Percentiles rank a stretch among this genome's conserved stretches.
Evolutionary conservation across 805 yeast species (phyloP).

Genomic region (Pichia nanzhaoensis): DNA sequence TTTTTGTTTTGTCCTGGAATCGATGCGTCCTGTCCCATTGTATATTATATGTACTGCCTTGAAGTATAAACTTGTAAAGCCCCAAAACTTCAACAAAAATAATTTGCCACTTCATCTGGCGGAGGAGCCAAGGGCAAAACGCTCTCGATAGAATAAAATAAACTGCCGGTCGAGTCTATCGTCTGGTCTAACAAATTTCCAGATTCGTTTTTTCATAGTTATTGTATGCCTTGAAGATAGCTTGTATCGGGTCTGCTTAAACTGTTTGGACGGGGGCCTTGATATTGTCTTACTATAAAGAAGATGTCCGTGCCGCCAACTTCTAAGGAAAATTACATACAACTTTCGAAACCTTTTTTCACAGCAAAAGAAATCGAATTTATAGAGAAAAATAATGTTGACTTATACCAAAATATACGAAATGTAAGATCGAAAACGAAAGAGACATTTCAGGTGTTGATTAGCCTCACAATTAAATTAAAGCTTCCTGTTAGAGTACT

Average conservation of each 20-base stretch:
- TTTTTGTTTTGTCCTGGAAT: slow-evolving; percentile 29
- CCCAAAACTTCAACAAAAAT: background rate
- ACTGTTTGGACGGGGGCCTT: background rate
- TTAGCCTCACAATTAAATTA: slow-evolving; percentile 44
- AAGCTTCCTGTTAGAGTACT: slow-evolving; percentile 67
- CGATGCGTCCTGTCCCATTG: slow-evolving; percentile 32
- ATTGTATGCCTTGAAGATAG: too few species aligned
- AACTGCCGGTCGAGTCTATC: too few species aligned
- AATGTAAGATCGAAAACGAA: slow-evolving; percentile 20
- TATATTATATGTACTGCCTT: background rate
- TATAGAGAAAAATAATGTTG: slow-evolving; percentile 17
- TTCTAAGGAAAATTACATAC: slow-evolving; percentile 16
- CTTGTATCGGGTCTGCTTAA: too few species aligned
- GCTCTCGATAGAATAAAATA: too few species aligned
- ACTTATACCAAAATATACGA: slow-evolving; percentile 18
- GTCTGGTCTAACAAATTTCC: too few species aligned
- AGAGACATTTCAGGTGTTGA: slow-evolving; percentile 46
- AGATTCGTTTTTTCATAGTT: too few species aligned
- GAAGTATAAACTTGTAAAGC: background rate
- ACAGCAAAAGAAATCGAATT: slow-evolving; percentile 23
- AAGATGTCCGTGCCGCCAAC: background rate
- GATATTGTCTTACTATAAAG: too few species aligned
- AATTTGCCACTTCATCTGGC: slow-evolving; percentile 3
- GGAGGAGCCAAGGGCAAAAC: too few species aligned
- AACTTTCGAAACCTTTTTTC: slow-evolving; percentile 32